A percentile compares a stretch with the other conserved stretches of the same genome.
Evolutionary conservation across 2,329 filamentous ascomycete species (phyloP).

Genomic region (Colletotrichum tamarilloi): DNA sequence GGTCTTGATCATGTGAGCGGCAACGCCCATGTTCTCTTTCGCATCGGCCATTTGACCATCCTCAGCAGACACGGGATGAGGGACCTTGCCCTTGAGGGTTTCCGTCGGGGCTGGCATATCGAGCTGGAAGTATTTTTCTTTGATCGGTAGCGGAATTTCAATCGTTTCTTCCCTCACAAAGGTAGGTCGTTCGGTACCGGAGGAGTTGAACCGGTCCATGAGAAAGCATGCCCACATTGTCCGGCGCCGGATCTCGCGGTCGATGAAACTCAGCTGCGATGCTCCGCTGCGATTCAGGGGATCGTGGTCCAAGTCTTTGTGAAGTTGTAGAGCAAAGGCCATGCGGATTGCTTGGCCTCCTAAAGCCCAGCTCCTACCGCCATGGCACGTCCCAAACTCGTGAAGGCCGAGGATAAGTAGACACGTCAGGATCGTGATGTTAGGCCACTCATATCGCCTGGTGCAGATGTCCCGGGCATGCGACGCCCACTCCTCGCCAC

Average conservation of each 20-base stretch:
- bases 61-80: slow-evolving; percentile 70
- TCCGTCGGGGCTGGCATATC: slow-evolving; percentile 92
- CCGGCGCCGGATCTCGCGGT: slow-evolving; percentile 89
- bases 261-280: slow-evolving; percentile 84
- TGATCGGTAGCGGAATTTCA: slow-evolving; percentile 89
- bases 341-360: slow-evolving; percentile 95
- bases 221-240: slow-evolving; percentile 99
- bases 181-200: slow-evolving; percentile 89
- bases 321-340: slow-evolving; percentile 94
- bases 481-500: slow-evolving; percentile 91
- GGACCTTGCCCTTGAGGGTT: slow-evolving; percentile 77
- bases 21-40: slow-evolving; percentile 91
- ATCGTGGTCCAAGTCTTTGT: slow-evolving; percentile 89
- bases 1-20: slow-evolving; percentile 87
- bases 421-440: slow-evolving; percentile 94
- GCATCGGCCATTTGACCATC: slow-evolving; percentile 74
- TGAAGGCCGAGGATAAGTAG: slow-evolving; percentile 90
- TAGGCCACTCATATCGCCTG: slow-evolving; percentile 91
- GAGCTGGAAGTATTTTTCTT: slow-evolving; percentile 88
- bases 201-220: slow-evolving; percentile 98
- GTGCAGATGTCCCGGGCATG: slow-evolving; percentile 89
- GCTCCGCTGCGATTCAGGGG: slow-evolving; percentile 72
- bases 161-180: slow-evolving; percentile 92
- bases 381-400: slow-evolving; percentile 97
- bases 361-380: slow-evolving; percentile 94